Conservation (phyloP, 495 filamentous ascomycete species). For the Haplographium delicatum region DNA sequence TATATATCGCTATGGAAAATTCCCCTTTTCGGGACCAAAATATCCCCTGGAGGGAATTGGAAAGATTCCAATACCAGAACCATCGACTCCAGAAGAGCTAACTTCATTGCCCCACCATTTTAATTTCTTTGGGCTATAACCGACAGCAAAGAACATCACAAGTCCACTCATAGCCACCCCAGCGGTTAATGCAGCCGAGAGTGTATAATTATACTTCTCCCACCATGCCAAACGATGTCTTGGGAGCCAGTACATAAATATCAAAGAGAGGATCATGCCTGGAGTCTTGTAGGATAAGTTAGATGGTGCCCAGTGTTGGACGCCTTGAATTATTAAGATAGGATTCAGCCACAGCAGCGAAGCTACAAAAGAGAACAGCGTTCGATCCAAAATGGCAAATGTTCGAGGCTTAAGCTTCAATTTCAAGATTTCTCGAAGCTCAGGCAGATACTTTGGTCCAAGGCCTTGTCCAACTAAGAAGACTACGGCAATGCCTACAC, state of each 20-base stretch:
- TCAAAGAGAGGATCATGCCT: conserved; percentile 61
- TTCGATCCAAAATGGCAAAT: conserved; percentile 21
- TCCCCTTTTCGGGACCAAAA: conserved; percentile 34
- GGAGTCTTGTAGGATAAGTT: conserved; percentile 37
- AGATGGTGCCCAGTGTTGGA: conserved; percentile 57
- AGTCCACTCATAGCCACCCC: conserved; percentile 62
- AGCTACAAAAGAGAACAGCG: conserved; percentile 6
- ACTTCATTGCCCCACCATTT: conserved; percentile 63
- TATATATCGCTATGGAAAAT: conserved; percentile 31
- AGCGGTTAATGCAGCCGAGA: conserved; percentile 64
- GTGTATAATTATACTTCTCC: conserved; percentile 72
- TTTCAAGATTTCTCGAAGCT: conserved; percentile 8
- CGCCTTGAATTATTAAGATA: conserved; percentile 58
- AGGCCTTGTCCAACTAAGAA: conserved; percentile 23
- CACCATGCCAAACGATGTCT: conserved; percentile 58
- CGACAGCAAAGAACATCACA: conserved; percentile 65
- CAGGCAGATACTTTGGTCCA: conserved; percentile 30
- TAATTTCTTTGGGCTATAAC: conserved; percentile 46
- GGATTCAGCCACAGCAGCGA: conserved; percentile 47
- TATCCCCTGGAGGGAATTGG: conserved; percentile 31
- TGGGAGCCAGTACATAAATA: conserved; percentile 57
- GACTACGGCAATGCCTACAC: conserved; percentile 27
- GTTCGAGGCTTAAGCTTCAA: conserved; percentile 18
- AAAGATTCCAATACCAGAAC: conserved; percentile 23
- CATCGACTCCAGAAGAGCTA: conserved; percentile 25